These are phyloP conservation scores for Warburgia ugandensis DNA, from an alignment of 164 flowering plant genomes.

Conservation along the genomic window DNA sequence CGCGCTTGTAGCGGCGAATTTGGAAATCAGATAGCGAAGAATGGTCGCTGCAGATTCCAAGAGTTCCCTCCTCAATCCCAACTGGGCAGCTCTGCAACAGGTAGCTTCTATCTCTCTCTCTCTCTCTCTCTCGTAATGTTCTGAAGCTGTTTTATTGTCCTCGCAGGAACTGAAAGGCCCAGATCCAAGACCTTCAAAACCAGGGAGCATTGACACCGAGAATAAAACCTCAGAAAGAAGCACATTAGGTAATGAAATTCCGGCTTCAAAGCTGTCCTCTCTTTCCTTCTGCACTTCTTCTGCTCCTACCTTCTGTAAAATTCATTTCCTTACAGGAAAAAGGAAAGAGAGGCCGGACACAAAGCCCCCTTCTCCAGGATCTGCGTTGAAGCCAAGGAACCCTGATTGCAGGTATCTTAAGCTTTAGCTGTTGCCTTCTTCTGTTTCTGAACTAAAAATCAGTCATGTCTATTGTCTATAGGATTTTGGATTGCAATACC, in stretches of 20 bases:
- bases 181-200: background rate
- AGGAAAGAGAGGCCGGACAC: background rate
- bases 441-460: no score
- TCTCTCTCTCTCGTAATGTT: background rate
- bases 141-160: background rate
- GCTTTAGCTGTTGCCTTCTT: no score
- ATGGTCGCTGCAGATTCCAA: background rate
- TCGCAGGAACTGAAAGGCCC: conserved; percentile 1
- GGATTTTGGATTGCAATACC: no score
- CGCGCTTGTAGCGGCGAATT: background rate
- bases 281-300: no score
- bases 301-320: no score
- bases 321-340: background rate
- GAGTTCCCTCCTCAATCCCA: background rate
- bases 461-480: no score
- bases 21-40: background rate
- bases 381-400: background rate
- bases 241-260: no score
- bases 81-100: background rate
- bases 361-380: background rate
- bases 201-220: background rate
- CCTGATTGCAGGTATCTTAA: conserved; percentile 1
- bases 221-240: background rate
- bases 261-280: no score
- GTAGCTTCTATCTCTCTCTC: background rate